Evolutionary conservation across 108 stramenopile genomes (phyloP).

Genomic region (Fragilaria crotonensis): DNA sequence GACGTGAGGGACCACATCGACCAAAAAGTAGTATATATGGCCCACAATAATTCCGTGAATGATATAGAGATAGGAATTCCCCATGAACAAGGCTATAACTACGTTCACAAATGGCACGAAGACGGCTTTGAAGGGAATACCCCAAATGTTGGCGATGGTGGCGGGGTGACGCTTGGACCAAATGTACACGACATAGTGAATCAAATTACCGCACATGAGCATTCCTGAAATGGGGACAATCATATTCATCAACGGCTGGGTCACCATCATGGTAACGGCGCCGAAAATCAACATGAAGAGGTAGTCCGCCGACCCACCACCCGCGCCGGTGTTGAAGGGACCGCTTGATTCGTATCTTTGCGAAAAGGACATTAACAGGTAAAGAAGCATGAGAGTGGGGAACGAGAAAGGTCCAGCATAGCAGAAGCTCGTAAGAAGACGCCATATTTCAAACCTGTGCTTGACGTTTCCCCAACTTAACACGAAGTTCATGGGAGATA

Average conservation of each 20-base stretch:
- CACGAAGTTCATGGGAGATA: conserved; percentile 45
- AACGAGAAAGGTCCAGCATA: conserved; percentile 68
- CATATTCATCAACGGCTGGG: conserved; percentile 49
- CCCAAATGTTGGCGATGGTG: conserved; percentile 78
- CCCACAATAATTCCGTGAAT: conserved; percentile 72
- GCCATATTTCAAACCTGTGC: conserved; percentile 63
- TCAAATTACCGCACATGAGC: conserved; percentile 56
- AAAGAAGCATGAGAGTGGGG: conserved; percentile 59
- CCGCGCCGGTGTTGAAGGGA: conserved; percentile 87
- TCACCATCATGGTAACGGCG: conserved; percentile 33
- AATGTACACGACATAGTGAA: conserved; percentile 75
- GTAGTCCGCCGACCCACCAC: conserved; percentile 44
- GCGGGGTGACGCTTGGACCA: conserved; percentile 82
- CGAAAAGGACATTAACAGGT: conserved; percentile 58
- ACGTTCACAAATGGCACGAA: conserved; percentile 81
- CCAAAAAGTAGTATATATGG: conserved; percentile 86
- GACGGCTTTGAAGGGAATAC: conserved; percentile 70
- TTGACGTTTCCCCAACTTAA: conserved; percentile 47
- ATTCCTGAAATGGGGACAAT: conserved; percentile 35
- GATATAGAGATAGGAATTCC: conserved; percentile 46
- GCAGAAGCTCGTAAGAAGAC: conserved; percentile 68
- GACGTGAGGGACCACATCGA: conserved; percentile 76
- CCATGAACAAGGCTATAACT: conserved; percentile 68
- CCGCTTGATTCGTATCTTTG: conserved; percentile 68
- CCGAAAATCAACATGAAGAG: conserved; percentile 61